These are phyloP conservation scores for Collariella sp. DNA, from an alignment of 495 filamentous ascomycete species.

Conservation along the genomic window DNA sequence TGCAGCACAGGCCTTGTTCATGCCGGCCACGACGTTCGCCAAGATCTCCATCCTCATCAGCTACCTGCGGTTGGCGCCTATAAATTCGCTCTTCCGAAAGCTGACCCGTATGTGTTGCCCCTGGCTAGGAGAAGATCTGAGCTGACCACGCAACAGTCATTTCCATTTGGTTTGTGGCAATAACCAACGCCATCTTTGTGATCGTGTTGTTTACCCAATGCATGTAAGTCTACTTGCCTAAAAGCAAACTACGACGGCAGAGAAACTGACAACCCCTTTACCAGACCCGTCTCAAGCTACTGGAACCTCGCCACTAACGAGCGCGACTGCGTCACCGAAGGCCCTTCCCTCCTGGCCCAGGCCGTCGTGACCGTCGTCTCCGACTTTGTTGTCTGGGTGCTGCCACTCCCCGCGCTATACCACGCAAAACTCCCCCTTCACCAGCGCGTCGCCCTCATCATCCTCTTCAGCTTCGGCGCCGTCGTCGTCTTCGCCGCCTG, in stretches of 20 bases:
- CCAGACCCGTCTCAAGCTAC: constrained; percentile 25
- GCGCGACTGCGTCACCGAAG: constrained; percentile 24
- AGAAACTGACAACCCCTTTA: background rate
- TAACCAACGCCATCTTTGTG: background rate
- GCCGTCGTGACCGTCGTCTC: constrained; percentile 26
- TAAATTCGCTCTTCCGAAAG: constrained; percentile 30
- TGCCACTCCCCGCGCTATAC: constrained; percentile 33
- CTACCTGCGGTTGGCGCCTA: constrained; percentile 44
- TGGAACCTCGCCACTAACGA: constrained; percentile 22
- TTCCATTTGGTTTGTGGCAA: background rate
- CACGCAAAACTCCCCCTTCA: constrained; percentile 18
- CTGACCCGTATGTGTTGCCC: constrained; percentile 15
- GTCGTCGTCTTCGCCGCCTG: constrained; percentile 18
- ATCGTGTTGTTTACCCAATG: background rate
- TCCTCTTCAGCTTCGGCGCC: constrained; percentile 18
- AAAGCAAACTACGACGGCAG: too few relatives aligned
- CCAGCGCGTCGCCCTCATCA: constrained; percentile 21
- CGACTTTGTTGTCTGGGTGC: constrained; percentile 34
- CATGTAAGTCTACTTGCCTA: background rate
- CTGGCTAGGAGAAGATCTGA: background rate
- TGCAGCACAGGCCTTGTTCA: constrained; percentile 20
- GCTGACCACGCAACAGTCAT: background rate
- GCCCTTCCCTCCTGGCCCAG: constrained; percentile 18
- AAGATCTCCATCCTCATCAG: constrained; percentile 45
- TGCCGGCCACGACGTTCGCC: constrained; percentile 25